phyloP scores from a whole-genome alignment of 208 protist species.

The Leishmania arabica region DNA sequence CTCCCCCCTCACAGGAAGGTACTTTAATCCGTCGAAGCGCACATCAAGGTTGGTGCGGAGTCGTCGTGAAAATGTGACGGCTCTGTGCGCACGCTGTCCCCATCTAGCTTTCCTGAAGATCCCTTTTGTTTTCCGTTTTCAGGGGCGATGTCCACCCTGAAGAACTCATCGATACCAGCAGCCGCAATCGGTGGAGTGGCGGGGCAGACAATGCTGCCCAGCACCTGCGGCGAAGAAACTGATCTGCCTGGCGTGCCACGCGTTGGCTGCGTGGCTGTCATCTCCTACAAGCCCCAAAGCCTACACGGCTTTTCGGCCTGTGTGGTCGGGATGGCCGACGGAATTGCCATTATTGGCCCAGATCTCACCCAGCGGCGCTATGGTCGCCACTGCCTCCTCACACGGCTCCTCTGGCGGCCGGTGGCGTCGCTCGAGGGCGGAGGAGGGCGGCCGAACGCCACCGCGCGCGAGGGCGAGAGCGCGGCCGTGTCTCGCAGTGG shows the following conservation, averaged over 20 bases:
- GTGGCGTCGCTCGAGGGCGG: slow-evolving; percentile 13
- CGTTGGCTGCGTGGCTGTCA: slow-evolving; percentile 66
- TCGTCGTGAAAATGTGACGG: neutral
- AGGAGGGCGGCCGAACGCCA: neutral
- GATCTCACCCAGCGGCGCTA: slow-evolving; percentile 36
- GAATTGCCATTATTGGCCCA: slow-evolving; percentile 68
- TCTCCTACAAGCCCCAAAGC: slow-evolving; percentile 33
- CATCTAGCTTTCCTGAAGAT: neutral
- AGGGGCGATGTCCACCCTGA: neutral
- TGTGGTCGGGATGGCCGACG: slow-evolving; percentile 49
- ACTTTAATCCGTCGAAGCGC: neutral
- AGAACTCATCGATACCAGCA: neutral
- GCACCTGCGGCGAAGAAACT: slow-evolving; percentile 71
- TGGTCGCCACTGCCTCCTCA: slow-evolving; percentile 41
- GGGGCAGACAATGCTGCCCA: slow-evolving; percentile 30
- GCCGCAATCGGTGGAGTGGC: neutral
- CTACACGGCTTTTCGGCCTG: slow-evolving; percentile 46
- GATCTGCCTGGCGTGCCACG: slow-evolving; percentile 64
- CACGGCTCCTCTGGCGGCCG: slow-evolving; percentile 50
- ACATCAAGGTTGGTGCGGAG: neutral
- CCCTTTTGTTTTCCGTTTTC: neutral
- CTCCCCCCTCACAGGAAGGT: neutral
- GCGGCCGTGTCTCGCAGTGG: neutral
- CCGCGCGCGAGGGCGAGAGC: neutral
- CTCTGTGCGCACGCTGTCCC: neutral